Percentiles rank a stretch among this genome's conserved stretches.
phyloP scores from a whole-genome alignment of 345 rosid genomes.

The Arabis alpina region DNA sequence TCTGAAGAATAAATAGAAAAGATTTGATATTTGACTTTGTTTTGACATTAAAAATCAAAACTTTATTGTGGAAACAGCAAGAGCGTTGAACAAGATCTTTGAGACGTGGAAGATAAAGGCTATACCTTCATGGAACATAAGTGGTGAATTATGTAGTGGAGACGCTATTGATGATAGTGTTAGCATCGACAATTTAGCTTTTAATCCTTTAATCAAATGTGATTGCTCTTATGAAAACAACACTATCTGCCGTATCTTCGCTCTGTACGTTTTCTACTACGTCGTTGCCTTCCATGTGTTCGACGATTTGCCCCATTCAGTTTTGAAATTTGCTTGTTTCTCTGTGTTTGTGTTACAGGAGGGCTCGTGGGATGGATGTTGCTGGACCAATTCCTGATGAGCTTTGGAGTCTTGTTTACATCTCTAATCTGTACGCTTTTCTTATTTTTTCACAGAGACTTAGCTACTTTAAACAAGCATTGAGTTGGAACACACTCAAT shows the following conservation, averaged over 20 bases:
- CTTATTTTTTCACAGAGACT: not conserved
- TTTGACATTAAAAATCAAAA: no score
- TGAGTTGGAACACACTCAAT: not conserved
- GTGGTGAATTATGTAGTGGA: constrained; percentile 66
- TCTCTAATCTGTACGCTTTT: constrained; percentile 40
- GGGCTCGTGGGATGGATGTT: constrained; percentile 35
- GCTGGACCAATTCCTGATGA: constrained; percentile 41
- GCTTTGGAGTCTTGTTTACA: constrained; percentile 44
- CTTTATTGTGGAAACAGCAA: no score
- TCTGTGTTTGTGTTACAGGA: constrained; percentile 29
- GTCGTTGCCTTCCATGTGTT: constrained; percentile 21
- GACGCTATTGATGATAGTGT: constrained; percentile 41
- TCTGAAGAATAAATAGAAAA: no score
- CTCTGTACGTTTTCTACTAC: constrained; percentile 27
- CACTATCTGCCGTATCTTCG: constrained; percentile 44
- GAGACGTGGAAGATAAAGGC: constrained; percentile 51
- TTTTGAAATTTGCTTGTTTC: not conserved
- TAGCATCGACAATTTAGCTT: constrained; percentile 21
- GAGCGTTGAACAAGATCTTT: constrained; percentile 57
- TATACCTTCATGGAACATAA: constrained; percentile 48
- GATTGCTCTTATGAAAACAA: constrained; percentile 46
- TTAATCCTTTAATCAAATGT: constrained; percentile 66
- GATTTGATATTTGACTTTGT: no score
- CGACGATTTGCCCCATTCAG: constrained; percentile 16
- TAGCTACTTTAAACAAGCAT: not conserved